Conservation (phyloP, 495 filamentous ascomycete species). For the Talaromyces liani region DNA sequence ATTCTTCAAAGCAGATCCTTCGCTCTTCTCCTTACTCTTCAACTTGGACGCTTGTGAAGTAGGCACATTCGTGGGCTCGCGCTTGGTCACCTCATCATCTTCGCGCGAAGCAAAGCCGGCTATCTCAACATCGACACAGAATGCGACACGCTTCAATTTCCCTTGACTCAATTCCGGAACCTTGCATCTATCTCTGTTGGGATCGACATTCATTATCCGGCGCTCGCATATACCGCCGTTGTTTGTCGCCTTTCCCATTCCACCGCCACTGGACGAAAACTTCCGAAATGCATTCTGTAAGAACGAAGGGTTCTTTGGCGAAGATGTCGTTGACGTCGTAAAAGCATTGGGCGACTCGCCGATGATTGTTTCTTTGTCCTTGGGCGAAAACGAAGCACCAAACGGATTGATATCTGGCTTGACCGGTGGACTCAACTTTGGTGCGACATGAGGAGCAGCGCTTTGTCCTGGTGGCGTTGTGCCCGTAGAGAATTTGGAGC, state of each 20-base stretch:
- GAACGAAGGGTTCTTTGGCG: conserved; percentile 60
- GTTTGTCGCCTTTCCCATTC: conserved; percentile 41
- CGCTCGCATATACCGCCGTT: conserved; percentile 58
- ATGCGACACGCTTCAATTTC: conserved; percentile 80
- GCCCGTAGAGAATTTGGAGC: conserved; percentile 84
- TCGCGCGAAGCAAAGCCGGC: conserved; percentile 54
- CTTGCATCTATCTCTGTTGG: conserved; percentile 65
- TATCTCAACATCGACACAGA: conserved; percentile 96
- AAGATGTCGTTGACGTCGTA: conserved; percentile 52
- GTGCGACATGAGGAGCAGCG: conserved; percentile 26
- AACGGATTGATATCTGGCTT: conserved; percentile 40
- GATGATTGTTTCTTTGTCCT: conserved; percentile 49
- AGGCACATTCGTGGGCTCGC: conserved; percentile 17
- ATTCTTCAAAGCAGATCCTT: conserved; percentile 53
- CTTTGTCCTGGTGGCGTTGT: conserved; percentile 41
- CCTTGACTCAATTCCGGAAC: conserved; percentile 71
- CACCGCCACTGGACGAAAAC: conserved; percentile 55
- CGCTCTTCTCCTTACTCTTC: conserved; percentile 58
- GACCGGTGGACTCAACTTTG: conserved; percentile 38
- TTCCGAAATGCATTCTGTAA: conserved; percentile 74
- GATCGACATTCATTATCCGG: conserved; percentile 79
- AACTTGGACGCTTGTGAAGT: conserved; percentile 51
- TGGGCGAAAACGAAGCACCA: conserved; percentile 46
- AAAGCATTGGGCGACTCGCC: conserved; percentile 50
- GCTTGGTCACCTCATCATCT: conserved; percentile 23